Base-by-base conservation (phyloP, 106 monocot species). In the Apostasia ramifera region DNA sequence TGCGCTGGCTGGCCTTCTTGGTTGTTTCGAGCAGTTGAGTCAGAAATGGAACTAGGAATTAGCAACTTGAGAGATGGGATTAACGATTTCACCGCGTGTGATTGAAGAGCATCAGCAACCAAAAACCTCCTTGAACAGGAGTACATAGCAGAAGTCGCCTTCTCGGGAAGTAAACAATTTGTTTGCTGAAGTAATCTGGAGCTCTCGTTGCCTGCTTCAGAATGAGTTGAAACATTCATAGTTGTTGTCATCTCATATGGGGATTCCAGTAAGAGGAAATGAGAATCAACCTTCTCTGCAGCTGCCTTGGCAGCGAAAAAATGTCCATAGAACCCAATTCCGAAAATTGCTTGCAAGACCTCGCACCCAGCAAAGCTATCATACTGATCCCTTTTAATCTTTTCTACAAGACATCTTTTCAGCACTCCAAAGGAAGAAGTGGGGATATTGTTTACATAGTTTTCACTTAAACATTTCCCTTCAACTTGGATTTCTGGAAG, bases 301-400 rank as follows among this genome's bases (percentile, higher is more conserved):
- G 88, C 88, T 72, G 58, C 70, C 77, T 88, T 95, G 3, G 94
- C 85, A 69, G 94, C 74, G 59, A 88, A 81, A 13, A 95, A 65
- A 78, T 88, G 84, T 53, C 95, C 95, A 78, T 83, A 84, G 60
- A 95, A 95, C 41, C 88, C 88, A 69, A 86, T 77, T 40, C 91
- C 91, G 66, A 95, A 95, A 60, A 95, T 88, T 75, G 86, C 95
- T 53, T 57, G 79, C 41, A 95, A 45, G 40, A 95, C 77, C 58
- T 88, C 64, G 68, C 67, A 86, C 13, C 88, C 85, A 11, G 88
- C 88, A n/a, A 88, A 70, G 61, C 75, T 88, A 39, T 91, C 86
- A 66, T 86, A 95, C 73, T 91, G 71, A 47, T 76, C 70, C 76
- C 79, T 95, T 52, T 82, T 79, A 50, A 84, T 60, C 66, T 91